Base-by-base conservation (phyloP, 441 rosid species). In the Codiaeum variegatum region DNA sequence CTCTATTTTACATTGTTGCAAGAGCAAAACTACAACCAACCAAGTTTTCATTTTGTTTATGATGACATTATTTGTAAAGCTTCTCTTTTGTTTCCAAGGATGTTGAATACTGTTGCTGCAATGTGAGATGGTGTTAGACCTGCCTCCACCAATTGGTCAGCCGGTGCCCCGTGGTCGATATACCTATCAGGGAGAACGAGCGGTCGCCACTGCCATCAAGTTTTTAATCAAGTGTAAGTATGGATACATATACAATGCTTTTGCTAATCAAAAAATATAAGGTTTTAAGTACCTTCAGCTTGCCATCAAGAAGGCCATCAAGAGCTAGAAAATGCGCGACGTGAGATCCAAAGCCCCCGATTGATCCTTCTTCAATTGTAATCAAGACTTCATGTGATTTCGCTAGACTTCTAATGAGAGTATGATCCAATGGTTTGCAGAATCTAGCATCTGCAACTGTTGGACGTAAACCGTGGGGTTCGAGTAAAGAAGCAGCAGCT, bases 271-370 rank as follows among this genome's bases (percentile, higher is more conserved):
- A n/a, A n/a, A n/a, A n/a, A n/a, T n/a, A n/a, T n/a, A n/a, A n/a
- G n/a, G n/a, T n/a, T n/a, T n/a, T n/a, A 5, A 12, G 46, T 83
- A 94, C 98, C 98, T 90, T 91, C 15, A 90, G 83, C 18, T 86
- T 84, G 70, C 97, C 97, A 49, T 91, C 97, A 1, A 94, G 96
- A 72, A 90, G 93, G 66, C 95, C 97, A 66, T 91, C 86, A 0
- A 91, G 88, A 6, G 98, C 96, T 23, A 94, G 84, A 82, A 94
- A 94, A 78, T 94, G 97, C 24, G 88, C 97, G 1, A 94, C 97
- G 12, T 91, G 98, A 69, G 97, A 94, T 62, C 98, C 95, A 51
- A 94, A 94, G 52, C 98, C 98, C 44, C 98, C 98, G 11, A 90
- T 87, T 0, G 98, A 91, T 64, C 98, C 98, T 88, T 94, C 97